Evolutionary conservation across 768 basidiomycete genomes (phyloP), one percentile per base, ranked within the genome.

Genomic region (Epithele typhae): DNA sequence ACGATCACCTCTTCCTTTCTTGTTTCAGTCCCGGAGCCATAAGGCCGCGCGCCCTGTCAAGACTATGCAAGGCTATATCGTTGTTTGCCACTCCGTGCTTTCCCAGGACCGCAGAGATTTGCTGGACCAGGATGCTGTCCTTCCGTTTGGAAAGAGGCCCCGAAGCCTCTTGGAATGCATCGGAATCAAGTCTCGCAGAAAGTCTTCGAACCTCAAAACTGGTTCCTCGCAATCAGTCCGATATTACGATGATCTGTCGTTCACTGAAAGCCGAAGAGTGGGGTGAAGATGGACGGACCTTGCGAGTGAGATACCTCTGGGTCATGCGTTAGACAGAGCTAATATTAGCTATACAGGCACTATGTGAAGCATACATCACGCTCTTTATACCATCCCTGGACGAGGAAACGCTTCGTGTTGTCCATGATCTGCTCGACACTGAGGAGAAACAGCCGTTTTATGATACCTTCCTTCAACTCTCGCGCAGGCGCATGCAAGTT

Each of bases 81-180:
- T 17, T 40, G 3, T 15, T 48, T 33, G 35, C 45, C 14, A 18
- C n/a, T 19, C 21, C 38, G 24, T 37, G 45, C 17, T 30, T 48
- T 44, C 30, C 42, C 11, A 23, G 37, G 12, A 17, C 41, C 7
- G 53, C 35, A 11, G 39, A 37, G 15, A 37, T 24, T 11, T 40
- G 23, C 42, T 50, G 25, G 52, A 52, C 37, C 43, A 60, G 24
- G 24, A 37, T 43, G 35, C 47, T 50, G 35, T 67, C 70, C 19
- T 62, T 70, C 37, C 71, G 75, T 42, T 58, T 87, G 33, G 64
- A 70, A 42, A 66, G 70, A 32, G 72, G 72, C 2, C 65, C 71
- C 17, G 64, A 59, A 24, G 54, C 61, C 4, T 65, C 63, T 1
- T 75, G 74, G 70, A 62, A 64, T 9, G 45, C 43, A 11, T 46